A percentile compares a stretch with the other conserved stretches of the same genome.
These are phyloP conservation scores for Colletotrichum sp. DNA, from an alignment of 2,329 filamentous ascomycete species.

Conservation along the genomic window DNA sequence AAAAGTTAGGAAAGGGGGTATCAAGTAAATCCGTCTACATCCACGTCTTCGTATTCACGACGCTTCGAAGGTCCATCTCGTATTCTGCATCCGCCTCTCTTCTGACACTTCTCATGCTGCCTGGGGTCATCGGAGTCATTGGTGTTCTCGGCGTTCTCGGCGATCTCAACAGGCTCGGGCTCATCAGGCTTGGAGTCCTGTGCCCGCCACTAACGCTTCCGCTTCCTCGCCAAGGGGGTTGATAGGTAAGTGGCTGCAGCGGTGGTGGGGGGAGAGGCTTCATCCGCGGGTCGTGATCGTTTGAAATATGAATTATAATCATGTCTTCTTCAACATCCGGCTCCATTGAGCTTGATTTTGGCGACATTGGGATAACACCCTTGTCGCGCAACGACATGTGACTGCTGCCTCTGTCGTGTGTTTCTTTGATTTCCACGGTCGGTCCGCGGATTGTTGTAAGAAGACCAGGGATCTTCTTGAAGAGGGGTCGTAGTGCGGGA, in stretches of 20 bases:
- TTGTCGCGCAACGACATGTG: neutral
- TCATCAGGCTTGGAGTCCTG: neutral
- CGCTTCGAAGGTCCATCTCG: neutral
- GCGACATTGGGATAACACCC: neutral
- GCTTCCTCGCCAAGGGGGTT: neutral
- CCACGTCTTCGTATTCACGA: neutral
- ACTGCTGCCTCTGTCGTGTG: neutral
- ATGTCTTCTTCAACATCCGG: neutral
- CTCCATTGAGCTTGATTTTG: neutral
- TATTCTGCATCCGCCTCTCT: neutral
- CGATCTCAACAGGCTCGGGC: neutral
- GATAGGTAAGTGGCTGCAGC: neutral
- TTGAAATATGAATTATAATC: neutral
- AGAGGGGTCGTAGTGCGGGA: constrained; percentile 44
- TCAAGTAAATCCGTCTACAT: neutral
- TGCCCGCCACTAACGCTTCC: neutral
- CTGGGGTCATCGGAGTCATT: neutral
- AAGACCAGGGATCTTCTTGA: constrained; percentile 8
- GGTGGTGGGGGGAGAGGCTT: constrained; percentile 4
- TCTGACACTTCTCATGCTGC: neutral
- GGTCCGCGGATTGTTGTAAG: constrained; percentile 4
- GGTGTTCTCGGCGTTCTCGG: neutral
- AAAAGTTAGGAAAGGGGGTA: neutral
- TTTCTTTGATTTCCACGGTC: neutral
- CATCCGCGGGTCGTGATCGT: neutral